These are phyloP conservation scores for Phytopythium litorale DNA, from an alignment of 352 stramenopile species.

Conservation along the genomic window DNA sequence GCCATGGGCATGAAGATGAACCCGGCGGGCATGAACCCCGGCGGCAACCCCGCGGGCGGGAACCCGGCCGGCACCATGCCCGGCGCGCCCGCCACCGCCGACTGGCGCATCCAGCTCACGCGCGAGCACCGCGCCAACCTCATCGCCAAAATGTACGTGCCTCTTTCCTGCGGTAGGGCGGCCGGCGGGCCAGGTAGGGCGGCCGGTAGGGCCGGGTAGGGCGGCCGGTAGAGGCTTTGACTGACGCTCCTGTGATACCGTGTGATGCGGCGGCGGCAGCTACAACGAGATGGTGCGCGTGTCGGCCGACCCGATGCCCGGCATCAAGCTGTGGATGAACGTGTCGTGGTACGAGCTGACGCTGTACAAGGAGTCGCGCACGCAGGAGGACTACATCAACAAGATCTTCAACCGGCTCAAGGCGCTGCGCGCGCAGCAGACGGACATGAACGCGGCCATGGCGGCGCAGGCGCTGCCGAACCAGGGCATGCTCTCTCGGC, in stretches of 20 bases:
- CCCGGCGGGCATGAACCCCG: no score
- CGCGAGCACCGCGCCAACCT: conserved; percentile 78
- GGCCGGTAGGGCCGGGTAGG: no score
- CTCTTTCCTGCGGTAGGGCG: no score
- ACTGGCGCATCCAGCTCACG: conserved; percentile 82
- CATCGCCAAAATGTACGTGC: conserved; percentile 62
- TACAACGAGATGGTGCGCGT: conserved; percentile 86
- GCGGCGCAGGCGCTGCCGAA: conserved; percentile 57
- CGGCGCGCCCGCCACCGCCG: conserved; percentile 14
- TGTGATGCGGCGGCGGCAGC: background rate
- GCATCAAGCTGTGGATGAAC: conserved; percentile 88
- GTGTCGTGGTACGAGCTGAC: conserved; percentile 83
- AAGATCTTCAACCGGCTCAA: conserved; percentile 86
- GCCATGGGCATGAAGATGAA: no score
- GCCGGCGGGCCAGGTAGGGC: no score
- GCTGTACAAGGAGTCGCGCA: conserved; percentile 80
- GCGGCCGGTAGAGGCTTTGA: no score
- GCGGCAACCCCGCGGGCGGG: no score
- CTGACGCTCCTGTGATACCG: no score
- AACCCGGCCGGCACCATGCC: no score
- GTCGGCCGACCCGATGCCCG: conserved; percentile 66
- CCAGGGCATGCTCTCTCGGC: conserved; percentile 63
- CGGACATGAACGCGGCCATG: conserved; percentile 70
- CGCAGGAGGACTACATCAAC: conserved; percentile 85
- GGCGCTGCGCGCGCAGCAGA: conserved; percentile 65